phyloP scores from a whole-genome alignment of 2,329 filamentous ascomycete genomes.

The Curvularia sp. region DNA sequence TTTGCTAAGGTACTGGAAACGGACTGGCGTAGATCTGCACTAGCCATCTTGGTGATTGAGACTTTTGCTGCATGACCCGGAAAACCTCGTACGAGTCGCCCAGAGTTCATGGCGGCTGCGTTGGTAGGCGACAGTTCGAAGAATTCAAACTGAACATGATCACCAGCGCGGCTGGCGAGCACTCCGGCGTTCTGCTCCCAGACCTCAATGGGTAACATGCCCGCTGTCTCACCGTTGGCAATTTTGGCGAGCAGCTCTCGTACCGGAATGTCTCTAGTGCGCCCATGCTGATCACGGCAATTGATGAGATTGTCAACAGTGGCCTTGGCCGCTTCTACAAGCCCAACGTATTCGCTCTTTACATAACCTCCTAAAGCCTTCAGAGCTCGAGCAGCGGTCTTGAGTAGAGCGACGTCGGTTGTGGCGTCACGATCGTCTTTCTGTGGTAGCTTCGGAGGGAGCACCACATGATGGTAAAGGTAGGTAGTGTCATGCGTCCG shows the following conservation, averaged over 20 bases:
- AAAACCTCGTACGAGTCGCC: conserved; percentile 55
- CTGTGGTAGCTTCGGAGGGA: conserved; percentile 59
- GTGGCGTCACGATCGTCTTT: conserved; percentile 30
- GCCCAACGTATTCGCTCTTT: conserved; percentile 4
- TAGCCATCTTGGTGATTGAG: conserved; percentile 25
- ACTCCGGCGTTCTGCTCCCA: conserved; percentile 58
- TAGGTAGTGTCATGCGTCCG: conserved; percentile 15
- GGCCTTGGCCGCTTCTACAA: conserved; percentile 16
- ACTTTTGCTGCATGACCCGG: conserved; percentile 53
- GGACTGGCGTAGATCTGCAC: conserved; percentile 25
- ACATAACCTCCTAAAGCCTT: conserved; percentile 14
- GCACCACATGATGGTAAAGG: conserved; percentile 54
- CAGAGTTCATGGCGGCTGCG: conserved; percentile 48
- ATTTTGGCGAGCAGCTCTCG: conserved; percentile 25
- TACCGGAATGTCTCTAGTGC: conserved; percentile 23
- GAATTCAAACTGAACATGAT: conserved; percentile 48
- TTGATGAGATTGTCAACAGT: conserved; percentile 24
- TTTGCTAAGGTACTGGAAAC: conserved; percentile 46
- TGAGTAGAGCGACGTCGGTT: conserved; percentile 26
- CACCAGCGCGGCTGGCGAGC: conserved; percentile 44
- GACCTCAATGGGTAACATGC: conserved; percentile 51
- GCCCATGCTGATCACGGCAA: conserved; percentile 17
- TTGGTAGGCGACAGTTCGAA: conserved; percentile 58
- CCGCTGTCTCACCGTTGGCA: conserved; percentile 8
- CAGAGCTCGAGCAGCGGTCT: conserved; percentile 20